Conservation (phyloP, 805 yeast species). For the Saccharomycopsis microspora region DNA sequence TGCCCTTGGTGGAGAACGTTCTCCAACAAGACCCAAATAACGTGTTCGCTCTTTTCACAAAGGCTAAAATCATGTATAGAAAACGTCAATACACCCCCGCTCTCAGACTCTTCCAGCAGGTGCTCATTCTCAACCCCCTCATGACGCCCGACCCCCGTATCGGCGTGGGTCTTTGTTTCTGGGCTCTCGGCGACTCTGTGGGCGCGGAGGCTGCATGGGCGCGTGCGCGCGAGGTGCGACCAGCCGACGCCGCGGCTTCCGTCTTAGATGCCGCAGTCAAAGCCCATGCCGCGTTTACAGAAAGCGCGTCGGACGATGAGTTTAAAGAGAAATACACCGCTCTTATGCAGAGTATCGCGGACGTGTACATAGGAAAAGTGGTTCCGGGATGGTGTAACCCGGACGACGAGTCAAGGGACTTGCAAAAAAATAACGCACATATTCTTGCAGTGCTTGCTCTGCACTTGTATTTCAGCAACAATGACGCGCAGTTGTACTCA, state of each 20-base stretch:
- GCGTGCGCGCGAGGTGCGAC: slow-evolving; percentile 59
- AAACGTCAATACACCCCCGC: slow-evolving; percentile 66
- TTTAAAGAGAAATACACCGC: slow-evolving; percentile 48
- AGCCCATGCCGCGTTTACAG: slow-evolving; percentile 50
- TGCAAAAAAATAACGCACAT: slow-evolving; percentile 41
- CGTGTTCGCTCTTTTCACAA: slow-evolving; percentile 67
- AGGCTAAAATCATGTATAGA: slow-evolving; percentile 69
- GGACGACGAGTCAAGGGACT: slow-evolving; percentile 21
- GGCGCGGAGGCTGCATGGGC: slow-evolving; percentile 80
- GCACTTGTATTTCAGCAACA: slow-evolving; percentile 59
- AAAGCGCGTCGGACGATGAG: slow-evolving; percentile 45
- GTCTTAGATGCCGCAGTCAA: slow-evolving; percentile 56
- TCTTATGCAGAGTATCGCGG: slow-evolving; percentile 33
- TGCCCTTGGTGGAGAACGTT: slow-evolving; percentile 11
- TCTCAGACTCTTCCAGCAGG: slow-evolving; percentile 73
- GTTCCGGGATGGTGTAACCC: neutral
- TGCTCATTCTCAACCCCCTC: slow-evolving; percentile 63
- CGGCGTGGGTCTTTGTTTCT: slow-evolving; percentile 90
- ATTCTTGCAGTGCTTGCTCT: slow-evolving; percentile 58
- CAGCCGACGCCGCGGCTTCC: slow-evolving; percentile 46
- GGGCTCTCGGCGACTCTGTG: slow-evolving; percentile 70
- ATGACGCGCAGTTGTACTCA: slow-evolving; percentile 44
- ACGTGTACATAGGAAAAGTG: slow-evolving; percentile 4
- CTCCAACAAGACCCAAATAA: slow-evolving; percentile 44
- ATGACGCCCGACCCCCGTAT: slow-evolving; percentile 85